Percentiles rank a stretch among this genome's conserved stretches.
Evolutionary conservation across 2,329 filamentous ascomycete genomes (phyloP).

Genomic region (Paracorniculantispora psalliotae): DNA sequence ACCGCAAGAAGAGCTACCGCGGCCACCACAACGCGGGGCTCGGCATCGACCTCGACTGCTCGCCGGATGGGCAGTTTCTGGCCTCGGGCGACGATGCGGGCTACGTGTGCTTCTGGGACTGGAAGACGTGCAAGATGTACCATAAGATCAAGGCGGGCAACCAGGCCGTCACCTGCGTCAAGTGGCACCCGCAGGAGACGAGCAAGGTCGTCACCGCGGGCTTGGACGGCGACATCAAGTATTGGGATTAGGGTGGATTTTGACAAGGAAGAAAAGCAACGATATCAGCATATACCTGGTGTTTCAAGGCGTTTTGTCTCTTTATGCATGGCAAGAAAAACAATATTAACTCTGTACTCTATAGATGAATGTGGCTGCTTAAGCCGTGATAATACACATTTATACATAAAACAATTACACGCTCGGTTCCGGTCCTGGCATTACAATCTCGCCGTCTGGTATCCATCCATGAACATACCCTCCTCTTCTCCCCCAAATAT

Average conservation of each 20-base stretch:
- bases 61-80: constrained; percentile 87
- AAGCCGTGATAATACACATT: neutral
- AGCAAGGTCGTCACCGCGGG: constrained; percentile 91
- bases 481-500: neutral
- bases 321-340: neutral
- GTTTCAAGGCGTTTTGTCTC: constrained; percentile 11
- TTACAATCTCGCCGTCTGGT: constrained; percentile 13
- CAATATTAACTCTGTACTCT: neutral
- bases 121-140: constrained; percentile 99
- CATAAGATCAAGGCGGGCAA: constrained; percentile 89
- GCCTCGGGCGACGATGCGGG: constrained; percentile 82
- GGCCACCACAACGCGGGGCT: constrained; percentile 96
- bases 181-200: constrained; percentile 97
- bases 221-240: constrained; percentile 80
- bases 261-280: neutral
- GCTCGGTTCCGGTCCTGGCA: neutral
- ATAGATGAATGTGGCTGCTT: neutral
- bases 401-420: neutral
- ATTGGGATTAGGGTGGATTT: constrained; percentile 70
- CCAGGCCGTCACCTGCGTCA: constrained; percentile 75
- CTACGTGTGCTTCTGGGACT: constrained; percentile 96
- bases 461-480: constrained; percentile 15
- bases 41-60: constrained; percentile 82
- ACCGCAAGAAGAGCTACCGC: constrained; percentile 92
- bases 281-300: constrained; percentile 4